Percentiles rank a stretch among this genome's conserved stretches.
Conservation (phyloP, 768 basidiomycete genomes). For the Mycena kentingensis region DNA sequence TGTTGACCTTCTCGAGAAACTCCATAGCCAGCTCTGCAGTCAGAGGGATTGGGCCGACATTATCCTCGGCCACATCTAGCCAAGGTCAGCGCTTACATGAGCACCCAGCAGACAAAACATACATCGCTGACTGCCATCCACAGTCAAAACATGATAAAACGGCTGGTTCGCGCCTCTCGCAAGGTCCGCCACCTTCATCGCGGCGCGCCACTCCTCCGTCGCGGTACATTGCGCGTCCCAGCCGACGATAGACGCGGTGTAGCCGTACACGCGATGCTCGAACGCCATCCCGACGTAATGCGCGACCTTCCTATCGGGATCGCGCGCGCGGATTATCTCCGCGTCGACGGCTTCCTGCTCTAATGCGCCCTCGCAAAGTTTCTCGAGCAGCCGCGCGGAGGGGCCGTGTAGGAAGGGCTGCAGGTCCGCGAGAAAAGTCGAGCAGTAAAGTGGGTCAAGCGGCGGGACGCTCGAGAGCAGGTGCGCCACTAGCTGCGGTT, state of each 20-base stretch:
- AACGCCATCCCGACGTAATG: slow-evolving; percentile 56
- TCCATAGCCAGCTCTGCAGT: slow-evolving; percentile 10
- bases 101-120: slow-evolving; percentile 15
- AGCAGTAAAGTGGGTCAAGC: slow-evolving; percentile 44
- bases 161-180: slow-evolving; percentile 40
- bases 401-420: slow-evolving; percentile 33
- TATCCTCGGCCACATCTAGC: slow-evolving; percentile 21
- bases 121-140: slow-evolving; percentile 36
- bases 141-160: slow-evolving; percentile 41
- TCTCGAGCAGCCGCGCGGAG: slow-evolving; percentile 30
- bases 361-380: slow-evolving; percentile 32
- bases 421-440: slow-evolving; percentile 41
- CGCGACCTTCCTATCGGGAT: slow-evolving; percentile 27
- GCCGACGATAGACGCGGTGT: slow-evolving; percentile 46
- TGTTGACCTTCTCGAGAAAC: slow-evolving; percentile 24
- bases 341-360: slow-evolving; percentile 34
- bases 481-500: slow-evolving; percentile 33
- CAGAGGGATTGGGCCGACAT: slow-evolving; percentile 11
- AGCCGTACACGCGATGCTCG: slow-evolving; percentile 39
- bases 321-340: slow-evolving; percentile 27
- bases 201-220: slow-evolving; percentile 36
- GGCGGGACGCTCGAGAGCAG: slow-evolving; percentile 34
- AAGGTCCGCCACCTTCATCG: slow-evolving; percentile 38
- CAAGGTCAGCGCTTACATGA: neutral
- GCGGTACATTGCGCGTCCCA: slow-evolving; percentile 48